phyloP scores from a whole-genome alignment of 805 yeast species.

The Metschnikowia lochheadii region DNA sequence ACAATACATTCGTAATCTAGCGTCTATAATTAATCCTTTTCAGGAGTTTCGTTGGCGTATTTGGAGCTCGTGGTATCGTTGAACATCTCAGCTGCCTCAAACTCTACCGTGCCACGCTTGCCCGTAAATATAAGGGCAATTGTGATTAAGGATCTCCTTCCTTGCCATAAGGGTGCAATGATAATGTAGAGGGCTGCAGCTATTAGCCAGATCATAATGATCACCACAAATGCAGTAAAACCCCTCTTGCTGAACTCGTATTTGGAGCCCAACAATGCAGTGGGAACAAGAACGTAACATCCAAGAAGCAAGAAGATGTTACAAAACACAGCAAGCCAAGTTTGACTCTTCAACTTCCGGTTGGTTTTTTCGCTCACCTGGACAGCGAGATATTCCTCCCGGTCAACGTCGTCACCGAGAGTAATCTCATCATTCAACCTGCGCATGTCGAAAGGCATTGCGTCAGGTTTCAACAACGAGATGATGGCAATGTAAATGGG shows the following conservation, averaged over 20 bases:
- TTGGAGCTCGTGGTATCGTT: constrained; percentile 1
- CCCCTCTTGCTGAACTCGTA: constrained; percentile 31
- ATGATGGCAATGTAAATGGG: constrained; percentile 25
- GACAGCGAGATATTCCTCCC: constrained; percentile 25
- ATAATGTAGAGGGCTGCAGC: constrained; percentile 33
- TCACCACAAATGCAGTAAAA: constrained; percentile 33
- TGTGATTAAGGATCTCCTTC: constrained; percentile 17
- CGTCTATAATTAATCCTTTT: neutral
- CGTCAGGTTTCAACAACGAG: constrained; percentile 14
- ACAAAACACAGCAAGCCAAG: constrained; percentile 19
- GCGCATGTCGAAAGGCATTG: constrained; percentile 22
- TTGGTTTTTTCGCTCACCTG: constrained; percentile 13
- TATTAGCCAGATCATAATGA: constrained; percentile 37
- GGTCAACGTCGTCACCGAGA: constrained; percentile 33
- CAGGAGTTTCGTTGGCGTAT: neutral
- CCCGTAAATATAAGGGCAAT: constrained; percentile 1
- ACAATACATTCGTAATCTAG: neutral
- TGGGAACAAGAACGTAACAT: constrained; percentile 25
- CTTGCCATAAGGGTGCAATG: constrained; percentile 34
- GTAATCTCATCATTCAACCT: constrained; percentile 13
- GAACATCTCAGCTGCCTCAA: neutral
- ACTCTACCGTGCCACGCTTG: neutral
- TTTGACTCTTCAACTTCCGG: constrained; percentile 20
- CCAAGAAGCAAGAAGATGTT: constrained; percentile 22
- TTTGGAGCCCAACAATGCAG: constrained; percentile 30